Conservation (phyloP, 345 rosid genomes). For the Stellera chamaejasme region DNA sequence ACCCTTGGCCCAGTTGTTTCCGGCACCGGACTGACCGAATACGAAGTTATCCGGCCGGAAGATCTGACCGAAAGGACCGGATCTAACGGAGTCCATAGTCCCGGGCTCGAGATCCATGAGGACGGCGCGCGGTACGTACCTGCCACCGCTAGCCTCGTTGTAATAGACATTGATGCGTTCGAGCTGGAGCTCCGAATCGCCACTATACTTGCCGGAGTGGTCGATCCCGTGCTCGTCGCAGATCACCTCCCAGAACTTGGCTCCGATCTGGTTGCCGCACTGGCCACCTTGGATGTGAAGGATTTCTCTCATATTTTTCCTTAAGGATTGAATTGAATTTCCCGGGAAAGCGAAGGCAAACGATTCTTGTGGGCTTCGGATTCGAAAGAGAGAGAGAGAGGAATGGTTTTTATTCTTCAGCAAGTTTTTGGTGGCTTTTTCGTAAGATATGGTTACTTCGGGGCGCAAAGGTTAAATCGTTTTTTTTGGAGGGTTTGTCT, state of each 20-base stretch:
- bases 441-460: too few relatives aligned
- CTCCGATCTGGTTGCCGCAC: too few relatives aligned
- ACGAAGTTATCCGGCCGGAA: constrained; percentile 17
- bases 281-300: too few relatives aligned
- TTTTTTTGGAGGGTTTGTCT: too few relatives aligned
- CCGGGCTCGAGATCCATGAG: constrained; percentile 19
- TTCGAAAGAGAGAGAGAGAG: too few relatives aligned
- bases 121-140: constrained; percentile 17
- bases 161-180: constrained; percentile 18
- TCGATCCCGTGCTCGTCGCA: constrained; percentile 13
- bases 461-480: too few relatives aligned
- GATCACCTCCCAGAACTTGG: constrained; percentile 14
- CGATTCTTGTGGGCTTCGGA: too few relatives aligned
- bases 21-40: constrained; percentile 17
- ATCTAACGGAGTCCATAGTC: constrained; percentile 14
- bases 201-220: constrained; percentile 14
- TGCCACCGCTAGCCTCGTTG: constrained; percentile 14
- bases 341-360: too few relatives aligned
- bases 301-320: too few relatives aligned
- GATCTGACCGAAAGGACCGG: constrained; percentile 14
- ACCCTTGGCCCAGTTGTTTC: constrained; percentile 18
- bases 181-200: constrained; percentile 12
- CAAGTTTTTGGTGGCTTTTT: too few relatives aligned
- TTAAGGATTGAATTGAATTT: not conserved
- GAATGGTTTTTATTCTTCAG: too few relatives aligned